A percentile compares a stretch with the other conserved stretches of the same genome.
Evolutionary conservation across 2,329 filamentous ascomycete species (phyloP).

Genomic region (Diaporthe australafricana): DNA sequence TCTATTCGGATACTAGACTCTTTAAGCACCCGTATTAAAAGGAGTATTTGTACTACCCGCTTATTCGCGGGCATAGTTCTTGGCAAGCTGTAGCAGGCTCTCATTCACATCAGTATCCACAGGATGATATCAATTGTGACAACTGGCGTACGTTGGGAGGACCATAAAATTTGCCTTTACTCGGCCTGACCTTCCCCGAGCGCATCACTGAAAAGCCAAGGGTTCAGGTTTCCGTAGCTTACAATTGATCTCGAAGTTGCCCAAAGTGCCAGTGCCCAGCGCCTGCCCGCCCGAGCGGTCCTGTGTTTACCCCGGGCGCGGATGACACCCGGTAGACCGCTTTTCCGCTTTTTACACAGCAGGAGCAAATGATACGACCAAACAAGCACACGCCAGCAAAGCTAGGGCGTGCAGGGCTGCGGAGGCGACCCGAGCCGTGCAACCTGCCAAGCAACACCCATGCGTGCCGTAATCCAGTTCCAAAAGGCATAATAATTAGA

Average conservation of each 20-base stretch:
- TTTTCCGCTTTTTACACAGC: constrained; percentile 23
- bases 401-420: not conserved
- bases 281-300: not conserved
- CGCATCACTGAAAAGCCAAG: not conserved
- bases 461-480: not conserved
- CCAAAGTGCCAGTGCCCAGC: not conserved
- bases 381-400: not conserved
- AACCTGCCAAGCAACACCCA: not conserved
- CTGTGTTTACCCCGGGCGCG: not conserved
- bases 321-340: constrained; percentile 20
- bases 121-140: not conserved
- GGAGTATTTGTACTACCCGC: too few species aligned
- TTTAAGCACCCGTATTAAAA: too few species aligned
- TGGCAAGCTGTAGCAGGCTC: too few species aligned
- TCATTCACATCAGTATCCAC: not conserved
- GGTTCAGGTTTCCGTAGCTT: constrained; percentile 2
- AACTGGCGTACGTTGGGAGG: too few species aligned
- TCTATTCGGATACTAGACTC: too few species aligned
- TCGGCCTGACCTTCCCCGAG: constrained; percentile 19
- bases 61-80: not conserved
- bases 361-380: not conserved
- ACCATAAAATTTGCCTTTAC: not conserved
- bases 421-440: constrained; percentile 1
- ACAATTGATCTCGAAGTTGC: not conserved
- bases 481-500: not conserved